Base-by-base conservation (phyloP, 345 rosid genomes). In the Citrus trifoliata region DNA sequence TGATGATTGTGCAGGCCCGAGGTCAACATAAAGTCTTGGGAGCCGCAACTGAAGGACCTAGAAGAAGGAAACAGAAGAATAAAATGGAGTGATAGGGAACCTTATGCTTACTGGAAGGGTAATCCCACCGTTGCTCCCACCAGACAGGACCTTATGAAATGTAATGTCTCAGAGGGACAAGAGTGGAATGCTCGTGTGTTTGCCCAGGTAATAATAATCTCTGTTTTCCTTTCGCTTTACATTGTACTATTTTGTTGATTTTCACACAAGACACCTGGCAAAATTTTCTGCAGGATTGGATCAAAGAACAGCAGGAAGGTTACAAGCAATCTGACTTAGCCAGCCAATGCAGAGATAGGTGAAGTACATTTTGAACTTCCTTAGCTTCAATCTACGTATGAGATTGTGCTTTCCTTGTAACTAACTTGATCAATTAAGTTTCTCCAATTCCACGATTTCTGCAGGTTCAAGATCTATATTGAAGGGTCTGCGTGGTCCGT, bases 401-500 rank as follows among this genome's bases (percentile, higher is more conserved):
- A 24, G 12, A 14, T 9, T 7, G 2, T 0, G 16, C 28, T 19
- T 53, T 19, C 35, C n/a, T 27, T 62, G 12, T 28, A 10, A 25
- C 55, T 46, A 19, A 35, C 37, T 46, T n/a, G 4, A 7, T 56
- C 35, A 7, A 19, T 60, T 18, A 21, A 28, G 64, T 35, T 30
- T 9, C 55, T 18, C 14, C 4, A 3, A 58, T 46, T 70, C 56
- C 48, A 2, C 16, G 22, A 35, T 76, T 67, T 33, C 42, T 80
- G 58, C 81, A 93, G 98, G 81, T 93, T 88, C 59, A 93, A 93
- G 87, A 93, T 93, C 70, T 92, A 90, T 61, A 87, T 93, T 10
- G 98, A 93, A 87, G 97, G 98, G n/a, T 87, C 91, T 2, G 97
- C 93, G 0, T 93, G 97, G 98, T 93, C 98, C 0, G 97, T 93